These are phyloP conservation scores for Colletotrichum camelliae DNA, from an alignment of 2,329 filamentous ascomycete species.

Conservation along the genomic window DNA sequence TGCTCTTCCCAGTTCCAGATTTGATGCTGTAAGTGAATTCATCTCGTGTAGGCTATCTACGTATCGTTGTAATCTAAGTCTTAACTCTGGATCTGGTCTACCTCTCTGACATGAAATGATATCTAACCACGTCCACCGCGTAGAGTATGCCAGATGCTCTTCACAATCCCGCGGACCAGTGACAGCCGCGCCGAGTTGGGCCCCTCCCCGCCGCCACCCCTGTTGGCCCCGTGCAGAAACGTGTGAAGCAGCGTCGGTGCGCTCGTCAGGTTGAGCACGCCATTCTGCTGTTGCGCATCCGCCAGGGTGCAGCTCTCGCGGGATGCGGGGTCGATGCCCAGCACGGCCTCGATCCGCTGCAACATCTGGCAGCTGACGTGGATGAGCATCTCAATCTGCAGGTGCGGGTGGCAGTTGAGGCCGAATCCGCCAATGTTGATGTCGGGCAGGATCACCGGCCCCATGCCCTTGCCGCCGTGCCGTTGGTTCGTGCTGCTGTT, in stretches of 20 bases:
- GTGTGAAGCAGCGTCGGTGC: not conserved
- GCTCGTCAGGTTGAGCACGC: not conserved
- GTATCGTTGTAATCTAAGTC: not conserved
- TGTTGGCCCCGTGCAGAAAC: not conserved
- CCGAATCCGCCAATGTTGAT: not conserved
- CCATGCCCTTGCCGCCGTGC: accelerated
- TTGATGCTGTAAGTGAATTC: not conserved
- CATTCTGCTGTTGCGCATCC: not conserved
- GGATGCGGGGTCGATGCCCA: not conserved
- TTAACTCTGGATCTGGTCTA: too few species aligned
- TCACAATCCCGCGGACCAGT: not conserved
- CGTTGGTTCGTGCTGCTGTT: not conserved
- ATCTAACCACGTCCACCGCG: not conserved
- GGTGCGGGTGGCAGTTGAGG: not conserved
- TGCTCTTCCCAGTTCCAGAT: not conserved
- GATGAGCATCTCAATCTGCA: not conserved
- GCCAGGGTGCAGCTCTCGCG: not conserved
- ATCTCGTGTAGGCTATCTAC: not conserved
- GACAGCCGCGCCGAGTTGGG: not conserved
- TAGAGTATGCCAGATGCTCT: not conserved
- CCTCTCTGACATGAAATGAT: too few species aligned
- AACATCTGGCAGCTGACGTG: not conserved
- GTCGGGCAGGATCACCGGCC: not conserved
- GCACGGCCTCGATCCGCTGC: not conserved
- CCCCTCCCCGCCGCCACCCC: not conserved